A percentile compares a stretch with the other conserved stretches of the same genome.
Evolutionary conservation across 2,329 filamentous ascomycete species (phyloP).

Genomic region (Zasmidium cellare): DNA sequence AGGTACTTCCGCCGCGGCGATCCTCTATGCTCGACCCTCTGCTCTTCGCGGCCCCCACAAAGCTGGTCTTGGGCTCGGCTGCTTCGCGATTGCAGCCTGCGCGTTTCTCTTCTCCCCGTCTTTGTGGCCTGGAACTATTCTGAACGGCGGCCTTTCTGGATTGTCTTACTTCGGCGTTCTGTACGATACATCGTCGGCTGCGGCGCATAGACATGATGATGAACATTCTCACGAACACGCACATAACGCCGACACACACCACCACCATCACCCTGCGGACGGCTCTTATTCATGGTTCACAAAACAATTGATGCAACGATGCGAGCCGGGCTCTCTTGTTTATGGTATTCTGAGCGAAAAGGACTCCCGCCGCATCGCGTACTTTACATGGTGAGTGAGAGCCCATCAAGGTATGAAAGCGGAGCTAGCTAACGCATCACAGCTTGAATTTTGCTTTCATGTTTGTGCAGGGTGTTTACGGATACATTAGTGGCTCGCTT

Average conservation of each 20-base stretch:
- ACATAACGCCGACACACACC: constrained; percentile 30
- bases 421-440: constrained; percentile 15
- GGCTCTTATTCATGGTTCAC: constrained; percentile 68
- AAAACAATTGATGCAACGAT: constrained; percentile 67
- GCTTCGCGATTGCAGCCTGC: constrained; percentile 32
- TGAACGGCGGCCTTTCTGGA: constrained; percentile 35
- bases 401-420: constrained; percentile 7
- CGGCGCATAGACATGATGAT: constrained; percentile 32
- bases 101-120: constrained; percentile 38
- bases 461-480: constrained; percentile 91
- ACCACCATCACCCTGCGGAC: constrained; percentile 36
- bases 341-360: constrained; percentile 86
- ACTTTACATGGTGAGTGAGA: constrained; percentile 79
- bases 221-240: constrained; percentile 32
- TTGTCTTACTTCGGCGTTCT: constrained; percentile 40
- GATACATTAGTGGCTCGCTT: constrained; percentile 87
- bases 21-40: constrained; percentile 44
- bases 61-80: constrained; percentile 35
- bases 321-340: constrained; percentile 72
- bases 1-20: constrained; percentile 43
- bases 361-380: constrained; percentile 92
- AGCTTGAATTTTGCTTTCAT: constrained; percentile 95
- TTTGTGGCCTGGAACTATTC: constrained; percentile 36
- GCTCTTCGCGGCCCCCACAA: constrained; percentile 40
- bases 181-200: constrained; percentile 39